phyloP scores from a whole-genome alignment of 2,329 filamentous ascomycete genomes.

The Colletotrichum sp. region DNA sequence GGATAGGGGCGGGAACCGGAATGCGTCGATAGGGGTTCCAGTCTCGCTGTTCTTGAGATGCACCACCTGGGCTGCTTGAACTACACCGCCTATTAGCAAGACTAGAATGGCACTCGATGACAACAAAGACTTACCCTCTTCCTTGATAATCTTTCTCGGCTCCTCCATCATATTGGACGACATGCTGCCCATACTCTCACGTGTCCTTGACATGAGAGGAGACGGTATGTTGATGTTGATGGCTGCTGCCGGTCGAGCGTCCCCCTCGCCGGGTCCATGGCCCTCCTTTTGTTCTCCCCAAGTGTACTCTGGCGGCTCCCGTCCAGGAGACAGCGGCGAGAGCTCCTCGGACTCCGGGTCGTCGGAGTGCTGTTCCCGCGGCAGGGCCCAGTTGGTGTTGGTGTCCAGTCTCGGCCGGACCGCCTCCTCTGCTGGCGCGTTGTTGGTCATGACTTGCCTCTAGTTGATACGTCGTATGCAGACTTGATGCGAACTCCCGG shows the following conservation, averaged over 20 bases:
- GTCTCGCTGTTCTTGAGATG: slow-evolving; percentile 7
- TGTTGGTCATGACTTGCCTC: neutral
- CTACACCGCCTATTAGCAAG: neutral
- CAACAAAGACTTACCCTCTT: slow-evolving; percentile 17
- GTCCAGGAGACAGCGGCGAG: neutral
- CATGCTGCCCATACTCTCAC: slow-evolving; percentile 5
- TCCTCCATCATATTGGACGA: slow-evolving; percentile 24
- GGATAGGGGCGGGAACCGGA: neutral
- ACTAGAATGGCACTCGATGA: neutral
- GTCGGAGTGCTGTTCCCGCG: neutral
- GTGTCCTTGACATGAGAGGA: neutral
- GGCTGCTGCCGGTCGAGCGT: neutral
- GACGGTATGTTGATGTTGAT: neutral
- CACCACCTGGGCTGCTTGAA: slow-evolving; percentile 5
- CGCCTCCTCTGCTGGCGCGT: neutral
- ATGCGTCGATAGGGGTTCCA: neutral
- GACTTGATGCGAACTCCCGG: neutral
- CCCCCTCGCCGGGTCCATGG: neutral
- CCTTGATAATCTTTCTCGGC: slow-evolving; percentile 26
- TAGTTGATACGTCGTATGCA: slow-evolving; percentile 4
- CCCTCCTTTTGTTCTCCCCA: slow-evolving; percentile 7
- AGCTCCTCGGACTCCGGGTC: neutral
- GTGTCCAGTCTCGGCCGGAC: neutral
- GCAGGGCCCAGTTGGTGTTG: neutral
- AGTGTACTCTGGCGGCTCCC: neutral